Evolutionary conservation across 306 rosid genomes (phyloP).

Genomic region (Vigna nakashimae): DNA sequence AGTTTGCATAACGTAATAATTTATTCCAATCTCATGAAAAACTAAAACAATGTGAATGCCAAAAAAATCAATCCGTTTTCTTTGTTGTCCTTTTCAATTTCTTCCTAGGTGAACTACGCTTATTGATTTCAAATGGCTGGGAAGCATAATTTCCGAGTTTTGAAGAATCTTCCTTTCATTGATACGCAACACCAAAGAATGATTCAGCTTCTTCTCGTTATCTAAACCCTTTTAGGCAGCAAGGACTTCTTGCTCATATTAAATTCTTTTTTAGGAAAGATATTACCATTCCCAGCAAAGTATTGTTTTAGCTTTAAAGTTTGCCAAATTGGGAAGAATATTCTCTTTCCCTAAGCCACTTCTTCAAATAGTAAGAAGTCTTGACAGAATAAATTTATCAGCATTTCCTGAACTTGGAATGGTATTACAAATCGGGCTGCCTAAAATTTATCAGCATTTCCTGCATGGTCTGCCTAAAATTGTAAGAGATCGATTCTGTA

Average conservation of each 20-base stretch:
- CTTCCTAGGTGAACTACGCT: no score
- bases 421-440: not conserved
- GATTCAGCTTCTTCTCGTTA: constrained; percentile 65
- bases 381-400: constrained; percentile 15
- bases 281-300: no score
- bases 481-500: constrained; percentile 39
- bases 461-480: constrained; percentile 72
- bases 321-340: no score
- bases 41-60: not conserved
- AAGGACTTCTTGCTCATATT: no score
- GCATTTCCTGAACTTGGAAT: constrained; percentile 1
- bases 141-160: constrained; percentile 67
- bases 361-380: not conserved
- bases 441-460: no score
- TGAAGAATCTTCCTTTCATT: constrained; percentile 78
- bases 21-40: not conserved
- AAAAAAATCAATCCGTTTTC: not conserved
- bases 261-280: no score
- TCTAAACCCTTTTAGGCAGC: constrained; percentile 16
- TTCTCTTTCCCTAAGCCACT: not conserved
- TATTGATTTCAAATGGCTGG: no score
- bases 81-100: no score
- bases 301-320: no score
- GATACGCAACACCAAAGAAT: constrained; percentile 73
- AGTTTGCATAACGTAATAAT: no score